Base-by-base conservation (phyloP, 2,329 filamentous ascomycete species). In the Hypoxylon sp. region DNA sequence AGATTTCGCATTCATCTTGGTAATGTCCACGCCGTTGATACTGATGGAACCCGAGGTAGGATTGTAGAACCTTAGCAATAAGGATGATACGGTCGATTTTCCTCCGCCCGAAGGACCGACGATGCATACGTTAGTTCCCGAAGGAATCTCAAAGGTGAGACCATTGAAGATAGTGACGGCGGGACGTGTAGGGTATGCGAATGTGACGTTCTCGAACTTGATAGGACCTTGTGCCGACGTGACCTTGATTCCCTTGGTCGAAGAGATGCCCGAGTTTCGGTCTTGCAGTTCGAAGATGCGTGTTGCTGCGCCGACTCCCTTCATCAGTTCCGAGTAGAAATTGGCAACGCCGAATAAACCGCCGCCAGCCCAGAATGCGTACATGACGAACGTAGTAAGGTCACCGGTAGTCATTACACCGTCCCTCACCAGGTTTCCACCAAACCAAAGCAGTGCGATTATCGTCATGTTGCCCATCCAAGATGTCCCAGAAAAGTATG, bases 251-350 rank as follows among this genome's bases (percentile, higher is more conserved):
- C 96, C 96, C 57, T 91, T 89, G 0, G 97, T 99, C 19, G 94
- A 89, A n/a, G 91, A 91, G 67, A 98, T 97, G 2, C 90, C 91
- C 0, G 94, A 92, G 64, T 93, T 85, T 69, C 96, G 90, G 79
- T 99, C 96, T 78, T 98, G 94, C 5, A 99, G 87, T 77, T 99
- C 96, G 76, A 99, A 99, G 1, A 99, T 85, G 66, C 96, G 91
- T 75, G 92, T 97, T n/a, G 96, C 96, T 45, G 96, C 96, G 75
- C 97, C 96, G 3, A 97, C 95, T 45, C 97, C 97, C 80, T 99
- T 99, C 96, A 99, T 99, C 68, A 99, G 86, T 78, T 99, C 96
- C 0, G 94, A 97, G 80, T 98, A 99, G 82, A 99, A 99, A 62
- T 93, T 93, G 3, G 94, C 97, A 1, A 99, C 84, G 3, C 96